These are phyloP conservation scores for Myxozyma monticola DNA, from an alignment of 805 yeast species.

Conservation along the genomic window DNA sequence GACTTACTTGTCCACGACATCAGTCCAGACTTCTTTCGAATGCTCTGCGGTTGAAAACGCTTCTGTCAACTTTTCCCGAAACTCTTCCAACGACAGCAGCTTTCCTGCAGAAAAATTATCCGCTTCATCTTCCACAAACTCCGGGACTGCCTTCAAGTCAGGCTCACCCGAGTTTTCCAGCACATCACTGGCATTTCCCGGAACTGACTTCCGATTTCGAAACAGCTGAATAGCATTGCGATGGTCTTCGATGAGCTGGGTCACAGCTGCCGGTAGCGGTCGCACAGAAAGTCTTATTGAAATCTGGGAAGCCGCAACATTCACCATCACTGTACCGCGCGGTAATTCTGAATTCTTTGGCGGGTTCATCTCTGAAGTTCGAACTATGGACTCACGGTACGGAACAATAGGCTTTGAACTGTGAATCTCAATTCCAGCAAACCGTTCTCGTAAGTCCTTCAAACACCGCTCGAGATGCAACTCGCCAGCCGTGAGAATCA, in stretches of 20 bases:
- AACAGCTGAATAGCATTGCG: constrained; percentile 17
- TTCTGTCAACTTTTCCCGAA: constrained; percentile 41
- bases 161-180: constrained; percentile 4
- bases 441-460: constrained; percentile 84
- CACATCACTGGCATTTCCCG: constrained; percentile 1
- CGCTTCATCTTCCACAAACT: constrained; percentile 32
- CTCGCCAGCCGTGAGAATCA: constrained; percentile 94
- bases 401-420: constrained; percentile 94
- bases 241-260: constrained; percentile 46
- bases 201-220: background rate
- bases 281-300: constrained; percentile 45
- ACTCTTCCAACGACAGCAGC: constrained; percentile 36
- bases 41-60: constrained; percentile 37
- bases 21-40: constrained; percentile 36
- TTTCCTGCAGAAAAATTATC: constrained; percentile 31
- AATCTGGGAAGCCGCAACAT: constrained; percentile 53
- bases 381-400: constrained; percentile 77
- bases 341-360: constrained; percentile 48
- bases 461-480: constrained; percentile 91
- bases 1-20: constrained; percentile 16
- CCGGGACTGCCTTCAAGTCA: constrained; percentile 16
- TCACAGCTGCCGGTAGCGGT: constrained; percentile 57
- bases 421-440: constrained; percentile 85
- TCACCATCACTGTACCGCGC: constrained; percentile 45
- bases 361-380: constrained; percentile 53